Evolutionary conservation across 495 filamentous ascomycete species (phyloP), one percentile per base, ranked within the genome.

Genomic region (Trichoderma virens): DNA sequence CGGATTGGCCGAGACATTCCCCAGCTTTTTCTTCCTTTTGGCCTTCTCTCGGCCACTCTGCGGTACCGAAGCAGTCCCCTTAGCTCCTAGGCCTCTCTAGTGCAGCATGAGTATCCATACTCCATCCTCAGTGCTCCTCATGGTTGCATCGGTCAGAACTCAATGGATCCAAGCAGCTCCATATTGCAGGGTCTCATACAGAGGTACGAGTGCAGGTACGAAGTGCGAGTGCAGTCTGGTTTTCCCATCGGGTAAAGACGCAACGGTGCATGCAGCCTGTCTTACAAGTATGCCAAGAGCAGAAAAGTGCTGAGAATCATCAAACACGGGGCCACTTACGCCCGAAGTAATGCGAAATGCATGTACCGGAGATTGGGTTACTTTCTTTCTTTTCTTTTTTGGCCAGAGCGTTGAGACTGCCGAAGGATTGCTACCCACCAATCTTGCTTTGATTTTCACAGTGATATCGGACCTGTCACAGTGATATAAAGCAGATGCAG

Each of bases 71-170:
- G 51, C 25, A 13, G 51, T 8, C 25, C 25, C 30, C 18, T 3
- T 18, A 20, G 27, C 23, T 30, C 9, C 51, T 56, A 56, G 23
- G 6, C 27, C 23, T 14, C 34, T 35, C 25, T 56, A 56, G 27
- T 56, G 27, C 23, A 56, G 43, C 20, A 20, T 20, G 43, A 20
- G 20, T 23, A 47, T 20, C 43, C 43, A 41, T 41, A 41, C 18
- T 18, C 38, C 13, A 41, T 18, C 38, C 18, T 13, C 38, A 41
- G 5, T 16, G 18, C 38, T 18, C 11, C 11, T 41, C 18, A 20
- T 20, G 43, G 51, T 56, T 56, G 51, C 51, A 56, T 56, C 51
- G 13, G 51, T 56, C 23, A 56, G 51, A 23, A 56, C 51, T 31
- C 25, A 30, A 56, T 47, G 11, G 51, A 28, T 56, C 51, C 25